Conservation (phyloP, 805 yeast genomes). For the Candida anglica region DNA sequence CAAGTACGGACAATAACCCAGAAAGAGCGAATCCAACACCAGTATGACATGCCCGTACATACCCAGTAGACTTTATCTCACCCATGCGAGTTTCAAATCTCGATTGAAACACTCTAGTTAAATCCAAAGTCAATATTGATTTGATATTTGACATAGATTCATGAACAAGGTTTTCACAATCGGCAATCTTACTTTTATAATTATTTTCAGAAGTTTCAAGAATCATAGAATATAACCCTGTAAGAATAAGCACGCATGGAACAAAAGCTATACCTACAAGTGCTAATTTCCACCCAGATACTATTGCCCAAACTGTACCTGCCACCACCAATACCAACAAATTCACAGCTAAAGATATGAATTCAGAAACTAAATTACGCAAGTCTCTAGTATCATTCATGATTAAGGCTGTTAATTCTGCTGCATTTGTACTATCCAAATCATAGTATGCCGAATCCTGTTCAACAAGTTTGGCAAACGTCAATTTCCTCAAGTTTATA, state of each 20-base stretch:
- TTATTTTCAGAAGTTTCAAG: constrained; percentile 53
- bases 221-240: constrained; percentile 48
- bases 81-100: constrained; percentile 29
- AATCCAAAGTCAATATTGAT: constrained; percentile 57
- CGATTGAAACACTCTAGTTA: constrained; percentile 44
- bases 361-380: constrained; percentile 59
- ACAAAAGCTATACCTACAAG: constrained; percentile 76
- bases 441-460: constrained; percentile 56
- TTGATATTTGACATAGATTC: constrained; percentile 58
- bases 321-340: constrained; percentile 50
- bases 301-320: constrained; percentile 76
- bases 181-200: constrained; percentile 55
- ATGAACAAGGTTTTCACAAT: constrained; percentile 46
- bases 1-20: constrained; percentile 48
- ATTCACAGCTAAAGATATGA: constrained; percentile 51
- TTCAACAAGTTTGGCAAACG: constrained; percentile 45
- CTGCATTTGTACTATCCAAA: constrained; percentile 32
- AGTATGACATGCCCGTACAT: constrained; percentile 50
- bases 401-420: constrained; percentile 60
- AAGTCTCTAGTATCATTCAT: constrained; percentile 82
- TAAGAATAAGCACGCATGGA: constrained; percentile 54
- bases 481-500: constrained; percentile 42
- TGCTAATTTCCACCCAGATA: constrained; percentile 81
- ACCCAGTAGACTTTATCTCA: constrained; percentile 36
- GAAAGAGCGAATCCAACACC: constrained; percentile 67